These are phyloP conservation scores for Suhomyces terraborum DNA, from an alignment of 1,139 yeast species.

Conservation along the genomic window DNA sequence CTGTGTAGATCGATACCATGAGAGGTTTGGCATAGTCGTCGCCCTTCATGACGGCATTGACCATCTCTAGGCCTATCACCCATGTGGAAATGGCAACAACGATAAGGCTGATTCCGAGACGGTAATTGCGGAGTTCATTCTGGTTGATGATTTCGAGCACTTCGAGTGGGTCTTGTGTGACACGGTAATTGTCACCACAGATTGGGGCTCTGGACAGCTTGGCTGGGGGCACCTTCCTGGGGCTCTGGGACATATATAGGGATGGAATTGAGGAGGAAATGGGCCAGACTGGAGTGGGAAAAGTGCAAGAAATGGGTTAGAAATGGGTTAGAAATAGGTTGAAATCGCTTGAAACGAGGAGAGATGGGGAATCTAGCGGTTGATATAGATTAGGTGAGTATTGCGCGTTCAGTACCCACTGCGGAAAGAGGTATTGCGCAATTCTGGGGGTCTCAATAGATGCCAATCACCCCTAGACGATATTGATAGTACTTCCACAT, in stretches of 20 bases:
- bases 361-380: too few species aligned
- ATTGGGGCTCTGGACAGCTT: not conserved
- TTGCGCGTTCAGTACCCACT: too few species aligned
- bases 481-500: too few species aligned
- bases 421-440: too few species aligned
- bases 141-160: constrained; percentile 48
- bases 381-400: too few species aligned
- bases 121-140: constrained; percentile 46
- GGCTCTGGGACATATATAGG: not conserved
- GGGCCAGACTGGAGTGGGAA: not conserved
- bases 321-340: too few species aligned
- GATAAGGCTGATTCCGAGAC: constrained; percentile 44
- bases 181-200: not conserved
- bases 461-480: too few species aligned
- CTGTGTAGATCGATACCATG: constrained; percentile 48
- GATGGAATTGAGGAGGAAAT: not conserved
- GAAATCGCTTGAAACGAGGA: too few species aligned
- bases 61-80: constrained; percentile 52
- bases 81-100: constrained; percentile 46
- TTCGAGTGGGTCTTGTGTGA: constrained; percentile 30
- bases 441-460: too few species aligned
- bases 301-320: too few species aligned
- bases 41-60: constrained; percentile 50
- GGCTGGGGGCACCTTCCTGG: not conserved
- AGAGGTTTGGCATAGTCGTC: constrained; percentile 51